Evolutionary conservation across 2,329 filamentous ascomycete genomes (phyloP), one percentile per base, ranked within the genome.

Genomic region (Fusarium tricinctum): DNA sequence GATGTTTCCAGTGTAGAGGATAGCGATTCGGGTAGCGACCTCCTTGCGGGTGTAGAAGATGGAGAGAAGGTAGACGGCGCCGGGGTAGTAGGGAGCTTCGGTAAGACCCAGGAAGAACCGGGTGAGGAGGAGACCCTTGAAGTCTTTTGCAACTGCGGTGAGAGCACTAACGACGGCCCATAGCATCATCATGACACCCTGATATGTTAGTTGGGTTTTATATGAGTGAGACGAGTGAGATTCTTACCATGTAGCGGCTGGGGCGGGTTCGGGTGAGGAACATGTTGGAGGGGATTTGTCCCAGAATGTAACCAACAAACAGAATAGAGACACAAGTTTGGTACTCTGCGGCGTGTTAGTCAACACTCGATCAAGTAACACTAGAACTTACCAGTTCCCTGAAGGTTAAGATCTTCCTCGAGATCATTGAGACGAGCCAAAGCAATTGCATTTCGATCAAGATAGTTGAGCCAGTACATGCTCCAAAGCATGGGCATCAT

Each of bases 41-140:
- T 83, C 81, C 68, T 85, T 82, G 20, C 83, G 79, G 1, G 85
- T 86, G 74, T 88, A 88, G 77, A 84, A 88, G 51, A 84, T 81
- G 4, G 82, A 83, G 12, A 88, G 77, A 30, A 86, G 80, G 49
- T 77, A 77, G 9, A 79, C 71, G 14, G 73, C 77, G 26, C 78
- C 76, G 1, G 75, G 76, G 39, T 78, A 80, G 55, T 80, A 79
- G 1, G 80, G 79, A 0, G 81, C 80, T 63, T 83, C 81, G 5
- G 79, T 79, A 6, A 84, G 69, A 19, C 81, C 75, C 6, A 76
- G 62, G 56, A 83, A 79, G 74, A 83, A 82, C 8, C 82, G 79
- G 15, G 85, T 78, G 1, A 82, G 78, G 6, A 88, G 76, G 19
- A 87, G 80, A 2, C 83, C 82, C 0, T 77, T 82, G 56, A 85